Percentiles rank a stretch among this genome's conserved stretches.
Conservation (phyloP, 306 rosid species). For the Ammopiptanthus mongolicus region DNA sequence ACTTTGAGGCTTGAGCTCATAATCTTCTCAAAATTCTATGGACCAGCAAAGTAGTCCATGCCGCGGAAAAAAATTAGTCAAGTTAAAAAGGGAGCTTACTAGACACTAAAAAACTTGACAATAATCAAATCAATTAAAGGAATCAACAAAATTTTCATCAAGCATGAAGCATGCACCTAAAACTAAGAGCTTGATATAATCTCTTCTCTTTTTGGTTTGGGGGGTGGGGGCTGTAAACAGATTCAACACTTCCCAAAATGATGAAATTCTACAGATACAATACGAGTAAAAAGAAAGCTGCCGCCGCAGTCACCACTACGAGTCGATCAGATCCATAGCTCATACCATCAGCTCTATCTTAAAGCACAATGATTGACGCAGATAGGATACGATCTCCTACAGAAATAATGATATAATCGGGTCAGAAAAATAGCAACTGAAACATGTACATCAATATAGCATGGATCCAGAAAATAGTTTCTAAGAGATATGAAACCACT, state of each 20-base stretch:
- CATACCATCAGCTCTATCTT: constrained; percentile 4
- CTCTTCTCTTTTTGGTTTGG: neutral
- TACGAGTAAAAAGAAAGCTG: neutral
- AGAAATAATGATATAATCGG: constrained; percentile 10
- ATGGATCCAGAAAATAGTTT: neutral
- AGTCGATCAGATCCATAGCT: neutral
- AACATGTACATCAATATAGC: neutral
- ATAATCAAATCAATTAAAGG: constrained; percentile 33
- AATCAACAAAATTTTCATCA: constrained; percentile 22
- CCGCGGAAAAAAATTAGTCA: neutral
- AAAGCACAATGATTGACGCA: constrained; percentile 4
- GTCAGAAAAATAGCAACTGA: neutral
- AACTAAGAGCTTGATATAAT: neutral
- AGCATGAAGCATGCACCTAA: constrained; percentile 16
- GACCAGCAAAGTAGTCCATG: neutral
- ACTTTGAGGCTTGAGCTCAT: neutral
- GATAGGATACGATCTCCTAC: neutral
- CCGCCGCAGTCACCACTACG: neutral
- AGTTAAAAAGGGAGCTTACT: neutral
- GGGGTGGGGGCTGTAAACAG: neutral
- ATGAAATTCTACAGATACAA: constrained; percentile 11
- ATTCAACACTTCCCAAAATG: neutral
- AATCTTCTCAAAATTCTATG: neutral
- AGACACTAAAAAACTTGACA: neutral
- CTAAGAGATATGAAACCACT: neutral